Percentiles rank a stretch among this genome's conserved stretches.
These are phyloP conservation scores for Creolimax fragrantissima DNA, from an alignment of 78 protist species.

Conservation along the genomic window DNA sequence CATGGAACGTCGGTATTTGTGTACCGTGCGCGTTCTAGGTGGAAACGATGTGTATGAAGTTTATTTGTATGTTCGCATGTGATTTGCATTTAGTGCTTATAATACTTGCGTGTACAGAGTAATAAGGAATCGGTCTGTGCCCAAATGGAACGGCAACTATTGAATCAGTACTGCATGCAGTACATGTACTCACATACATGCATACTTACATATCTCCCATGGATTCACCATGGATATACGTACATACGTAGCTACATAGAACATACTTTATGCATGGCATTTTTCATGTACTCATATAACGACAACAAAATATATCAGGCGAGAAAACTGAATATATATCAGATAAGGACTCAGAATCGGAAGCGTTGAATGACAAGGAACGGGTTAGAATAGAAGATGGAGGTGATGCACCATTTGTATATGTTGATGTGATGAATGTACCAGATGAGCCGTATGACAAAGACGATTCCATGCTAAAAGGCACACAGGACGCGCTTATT, in stretches of 20 bases:
- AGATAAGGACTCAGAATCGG: no score
- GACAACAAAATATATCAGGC: background rate
- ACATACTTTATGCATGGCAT: background rate
- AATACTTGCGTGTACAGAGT: no score
- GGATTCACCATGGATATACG: background rate
- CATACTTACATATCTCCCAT: background rate
- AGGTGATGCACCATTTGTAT: background rate
- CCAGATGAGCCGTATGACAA: background rate
- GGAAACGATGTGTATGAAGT: no score
- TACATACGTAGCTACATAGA: background rate
- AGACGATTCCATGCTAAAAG: background rate
- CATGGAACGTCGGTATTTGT: no score
- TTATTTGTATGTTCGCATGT: no score
- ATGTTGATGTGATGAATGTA: background rate
- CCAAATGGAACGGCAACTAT: no score
- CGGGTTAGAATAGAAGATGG: no score
- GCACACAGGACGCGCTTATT: background rate
- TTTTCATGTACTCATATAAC: background rate
- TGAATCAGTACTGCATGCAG: no score
- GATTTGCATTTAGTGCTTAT: no score
- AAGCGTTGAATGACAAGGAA: no score
- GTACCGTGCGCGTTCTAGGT: no score
- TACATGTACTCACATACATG: background rate
- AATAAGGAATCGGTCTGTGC: no score
- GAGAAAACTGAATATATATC: background rate